Evolutionary conservation across 495 filamentous ascomycete genomes (phyloP).

Genomic region (Penicillium pancosmium): DNA sequence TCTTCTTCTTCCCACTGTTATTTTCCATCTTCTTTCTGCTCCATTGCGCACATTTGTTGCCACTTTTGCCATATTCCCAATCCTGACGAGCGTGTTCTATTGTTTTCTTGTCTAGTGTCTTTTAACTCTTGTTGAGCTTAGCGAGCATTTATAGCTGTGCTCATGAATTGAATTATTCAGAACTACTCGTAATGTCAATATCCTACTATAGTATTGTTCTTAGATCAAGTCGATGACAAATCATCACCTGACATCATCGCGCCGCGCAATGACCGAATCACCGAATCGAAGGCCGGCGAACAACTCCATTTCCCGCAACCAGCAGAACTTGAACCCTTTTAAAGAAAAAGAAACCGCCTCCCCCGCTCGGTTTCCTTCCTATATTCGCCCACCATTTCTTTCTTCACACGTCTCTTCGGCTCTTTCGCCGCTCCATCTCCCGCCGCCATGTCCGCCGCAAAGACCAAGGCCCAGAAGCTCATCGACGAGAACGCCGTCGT

Average conservation of each 20-base stretch:
- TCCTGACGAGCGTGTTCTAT: slow-evolving; percentile 27
- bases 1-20: slow-evolving; percentile 10
- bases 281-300: slow-evolving; percentile 17
- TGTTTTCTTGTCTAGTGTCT: slow-evolving; percentile 8
- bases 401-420: slow-evolving; percentile 75
- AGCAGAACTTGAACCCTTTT: neutral
- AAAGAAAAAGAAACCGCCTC: slow-evolving; percentile 20
- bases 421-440: slow-evolving; percentile 57
- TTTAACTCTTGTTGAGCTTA: slow-evolving; percentile 7
- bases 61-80: slow-evolving; percentile 42
- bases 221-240: slow-evolving; percentile 15
- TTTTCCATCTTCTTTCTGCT: slow-evolving; percentile 24
- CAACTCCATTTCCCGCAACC: slow-evolving; percentile 3
- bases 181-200: neutral
- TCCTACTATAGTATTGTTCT: no score
- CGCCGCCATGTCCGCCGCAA: slow-evolving; percentile 79
- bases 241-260: slow-evolving; percentile 37
- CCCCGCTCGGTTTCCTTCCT: slow-evolving; percentile 14
- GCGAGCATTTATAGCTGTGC: slow-evolving; percentile 18
- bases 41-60: slow-evolving; percentile 21
- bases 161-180: neutral
- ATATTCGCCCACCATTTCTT: slow-evolving; percentile 64
- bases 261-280: slow-evolving; percentile 21
- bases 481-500: slow-evolving; percentile 93
- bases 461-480: slow-evolving; percentile 79